A percentile compares a stretch with the other conserved stretches of the same genome.
These are phyloP conservation scores for Trichaptum fuscoviolaceum DNA, from an alignment of 768 basidiomycete species.

Conservation along the genomic window DNA sequence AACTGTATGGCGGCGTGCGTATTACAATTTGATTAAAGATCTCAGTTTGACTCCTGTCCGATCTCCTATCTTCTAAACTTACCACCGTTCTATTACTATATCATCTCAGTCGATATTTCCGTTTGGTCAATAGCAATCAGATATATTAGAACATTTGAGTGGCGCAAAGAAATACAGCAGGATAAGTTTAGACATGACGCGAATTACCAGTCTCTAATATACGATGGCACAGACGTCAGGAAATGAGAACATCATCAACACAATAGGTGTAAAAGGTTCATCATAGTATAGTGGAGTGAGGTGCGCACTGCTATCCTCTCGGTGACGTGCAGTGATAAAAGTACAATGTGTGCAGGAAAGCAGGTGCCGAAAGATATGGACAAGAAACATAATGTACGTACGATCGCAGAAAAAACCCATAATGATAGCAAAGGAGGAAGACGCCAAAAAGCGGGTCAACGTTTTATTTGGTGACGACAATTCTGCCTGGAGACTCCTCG, in stretches of 20 bases:
- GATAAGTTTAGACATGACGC: constrained; percentile 1
- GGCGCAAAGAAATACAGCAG: background rate
- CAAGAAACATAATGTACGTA: background rate
- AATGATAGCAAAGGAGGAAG: background rate
- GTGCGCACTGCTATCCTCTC: constrained; percentile 5
- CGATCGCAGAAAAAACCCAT: background rate
- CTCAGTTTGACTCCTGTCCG: background rate
- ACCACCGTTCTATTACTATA: background rate
- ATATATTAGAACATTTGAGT: background rate
- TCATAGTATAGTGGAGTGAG: background rate
- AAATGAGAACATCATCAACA: background rate
- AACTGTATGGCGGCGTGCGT: background rate
- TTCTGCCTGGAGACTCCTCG: constrained; percentile 1
- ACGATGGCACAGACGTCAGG: background rate
- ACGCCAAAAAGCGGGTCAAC: background rate
- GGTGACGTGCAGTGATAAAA: constrained; percentile 1
- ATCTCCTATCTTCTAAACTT: background rate
- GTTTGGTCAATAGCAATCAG: background rate
- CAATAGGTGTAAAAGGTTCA: background rate
- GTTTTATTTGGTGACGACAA: constrained; percentile 26
- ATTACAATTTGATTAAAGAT: background rate
- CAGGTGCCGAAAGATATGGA: background rate
- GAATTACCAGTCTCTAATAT: background rate
- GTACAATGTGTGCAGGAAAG: background rate
- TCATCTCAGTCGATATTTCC: background rate